Base-by-base conservation (phyloP, 164 flowering plant species). In the Piper betle region DNA sequence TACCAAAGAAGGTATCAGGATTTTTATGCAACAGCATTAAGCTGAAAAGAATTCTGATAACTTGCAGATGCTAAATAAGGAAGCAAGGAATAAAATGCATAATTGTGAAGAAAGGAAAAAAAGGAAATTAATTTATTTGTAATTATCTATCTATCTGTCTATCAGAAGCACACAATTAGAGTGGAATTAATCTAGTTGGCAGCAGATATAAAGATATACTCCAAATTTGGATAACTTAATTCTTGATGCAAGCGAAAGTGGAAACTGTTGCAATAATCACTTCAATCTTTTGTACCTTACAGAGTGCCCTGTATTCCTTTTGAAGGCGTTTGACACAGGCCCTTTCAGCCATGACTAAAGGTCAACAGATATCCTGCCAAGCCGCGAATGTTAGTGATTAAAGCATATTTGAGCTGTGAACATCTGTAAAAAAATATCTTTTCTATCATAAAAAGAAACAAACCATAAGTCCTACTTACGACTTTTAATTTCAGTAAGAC, bases 251-350 rank as follows among this genome's bases (percentile, higher is more conserved):
- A n/a, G n/a, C n/a, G n/a, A n/a, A n/a, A n/a, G n/a, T n/a, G n/a
- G n/a, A n/a, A n/a, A n/a, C 9, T 4, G 9, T 4, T 41, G 43
- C 9, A 4, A 58, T 43, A 10, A 52, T n/a, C 5, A 33, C 20
- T 19, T 58, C n/a, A 39, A 52, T n/a, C n/a, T 9, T 18, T 6
- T 77, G 68, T 84, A 92, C 98, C 75, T 89, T 92, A 77, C 96
- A 83, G 11, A 89, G 89, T 46, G 91, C 85, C 77, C 91, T 81
- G 62, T 77, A 89, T 76, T 92, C 98, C 81, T 89, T 92, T 69
- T 89, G 96, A 60, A 89, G 88, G 59, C 98, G 93, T 77, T 84
- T 87, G 57, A 89, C 80, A 71, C 98, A 89, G 10, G 91, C 75
- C 74, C 81, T 87, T 71, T 87, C 91, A 37, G 88, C 96, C 98